These are phyloP conservation scores for Rutstroemia sp. DNA, from an alignment of 2,329 filamentous ascomycete species.

Conservation along the genomic window DNA sequence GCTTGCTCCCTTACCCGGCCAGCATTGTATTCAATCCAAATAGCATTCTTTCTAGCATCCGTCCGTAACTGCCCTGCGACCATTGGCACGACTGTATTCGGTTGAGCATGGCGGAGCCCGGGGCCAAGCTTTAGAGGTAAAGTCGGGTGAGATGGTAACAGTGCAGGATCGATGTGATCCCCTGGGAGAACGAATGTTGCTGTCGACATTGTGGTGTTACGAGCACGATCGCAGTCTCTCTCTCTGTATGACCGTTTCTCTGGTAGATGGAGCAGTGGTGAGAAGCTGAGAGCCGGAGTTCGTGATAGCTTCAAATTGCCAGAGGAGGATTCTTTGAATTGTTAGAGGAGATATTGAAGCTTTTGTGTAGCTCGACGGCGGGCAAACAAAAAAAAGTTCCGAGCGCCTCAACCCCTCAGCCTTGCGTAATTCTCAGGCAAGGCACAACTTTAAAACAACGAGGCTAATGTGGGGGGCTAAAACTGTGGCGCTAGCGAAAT, in stretches of 20 bases:
- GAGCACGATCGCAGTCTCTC: background rate
- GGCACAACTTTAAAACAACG: no score
- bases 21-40: slow-evolving; percentile 67
- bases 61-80: slow-evolving; percentile 60
- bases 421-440: slow-evolving; percentile 15
- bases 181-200: slow-evolving; percentile 71
- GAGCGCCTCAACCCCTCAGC: slow-evolving; percentile 17
- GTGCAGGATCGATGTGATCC: slow-evolving; percentile 58
- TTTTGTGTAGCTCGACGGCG: no score
- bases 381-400: no score
- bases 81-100: slow-evolving; percentile 63
- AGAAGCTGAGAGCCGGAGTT: no score
- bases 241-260: no score
- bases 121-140: slow-evolving; percentile 73
- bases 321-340: no score
- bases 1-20: slow-evolving; percentile 50
- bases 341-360: no score
- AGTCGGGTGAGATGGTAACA: slow-evolving; percentile 61
- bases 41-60: slow-evolving; percentile 66
- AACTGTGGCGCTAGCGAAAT: slow-evolving; percentile 25
- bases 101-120: slow-evolving; percentile 74
- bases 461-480: slow-evolving; percentile 1
- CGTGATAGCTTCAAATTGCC: no score
- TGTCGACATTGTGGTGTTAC: slow-evolving; percentile 25
- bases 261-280: no score